A percentile compares a stretch with the other conserved stretches of the same genome.
These are phyloP conservation scores for Guyanaporus albipodus DNA, from an alignment of 768 basidiomycete genomes.

Conservation along the genomic window DNA sequence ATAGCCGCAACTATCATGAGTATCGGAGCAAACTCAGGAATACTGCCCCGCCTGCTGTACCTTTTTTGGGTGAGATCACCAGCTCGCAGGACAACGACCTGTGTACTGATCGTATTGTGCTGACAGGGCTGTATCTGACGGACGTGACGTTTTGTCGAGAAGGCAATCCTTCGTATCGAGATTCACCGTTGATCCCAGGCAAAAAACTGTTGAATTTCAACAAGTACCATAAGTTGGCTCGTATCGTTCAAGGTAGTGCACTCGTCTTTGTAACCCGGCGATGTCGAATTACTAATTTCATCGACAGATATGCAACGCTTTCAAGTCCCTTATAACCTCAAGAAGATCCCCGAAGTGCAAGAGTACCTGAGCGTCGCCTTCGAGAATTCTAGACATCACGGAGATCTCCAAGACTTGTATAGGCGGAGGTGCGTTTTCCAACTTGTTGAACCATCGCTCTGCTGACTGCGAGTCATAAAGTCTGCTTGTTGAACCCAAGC, in stretches of 20 bases:
- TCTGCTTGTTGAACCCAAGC: slow-evolving; percentile 79
- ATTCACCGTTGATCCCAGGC: slow-evolving; percentile 68
- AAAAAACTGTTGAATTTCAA: slow-evolving; percentile 93
- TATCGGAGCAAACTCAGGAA: slow-evolving; percentile 86
- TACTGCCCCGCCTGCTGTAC: slow-evolving; percentile 88
- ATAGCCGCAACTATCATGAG: slow-evolving; percentile 85
- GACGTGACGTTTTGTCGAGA: slow-evolving; percentile 95
- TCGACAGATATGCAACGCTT: slow-evolving; percentile 84
- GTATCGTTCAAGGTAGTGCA: slow-evolving; percentile 70
- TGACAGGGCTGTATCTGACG: slow-evolving; percentile 75
- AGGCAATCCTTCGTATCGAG: slow-evolving; percentile 83
- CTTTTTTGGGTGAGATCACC: slow-evolving; percentile 74
- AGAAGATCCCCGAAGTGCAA: slow-evolving; percentile 87
- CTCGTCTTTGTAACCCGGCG: not conserved
- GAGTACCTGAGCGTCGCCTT: slow-evolving; percentile 70
- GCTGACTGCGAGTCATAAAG: slow-evolving; percentile 33
- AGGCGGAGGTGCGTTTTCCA: slow-evolving; percentile 64
- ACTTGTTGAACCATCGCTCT: not conserved
- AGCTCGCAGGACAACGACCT: not conserved
- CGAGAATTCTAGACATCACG: slow-evolving; percentile 68
- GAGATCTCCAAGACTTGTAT: slow-evolving; percentile 83
- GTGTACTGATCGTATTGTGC: slow-evolving; percentile 13
- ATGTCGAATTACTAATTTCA: slow-evolving; percentile 2
- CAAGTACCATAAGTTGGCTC: slow-evolving; percentile 88
- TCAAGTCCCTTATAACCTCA: slow-evolving; percentile 81